These are phyloP conservation scores for Stenogyne calaminthoides DNA, from an alignment of 305 asterid genomes.

Conservation along the genomic window DNA sequence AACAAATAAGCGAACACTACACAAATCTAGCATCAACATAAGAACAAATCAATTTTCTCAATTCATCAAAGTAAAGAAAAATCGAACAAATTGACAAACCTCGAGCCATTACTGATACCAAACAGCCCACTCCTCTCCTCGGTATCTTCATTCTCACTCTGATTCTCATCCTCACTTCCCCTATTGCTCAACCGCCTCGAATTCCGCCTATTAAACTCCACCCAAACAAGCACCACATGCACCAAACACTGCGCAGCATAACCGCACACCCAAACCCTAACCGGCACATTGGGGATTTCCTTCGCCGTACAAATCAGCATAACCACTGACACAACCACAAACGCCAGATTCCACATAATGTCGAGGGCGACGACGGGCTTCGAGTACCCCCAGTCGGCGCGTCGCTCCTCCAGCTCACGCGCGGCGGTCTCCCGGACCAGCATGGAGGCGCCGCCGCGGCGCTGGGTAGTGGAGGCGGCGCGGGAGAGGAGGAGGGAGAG, in stretches of 20 bases:
- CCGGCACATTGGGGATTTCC: slow-evolving; percentile 72
- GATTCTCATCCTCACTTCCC: slow-evolving; percentile 44
- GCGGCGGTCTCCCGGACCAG: slow-evolving; percentile 93
- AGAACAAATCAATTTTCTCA: not conserved
- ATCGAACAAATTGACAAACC: slow-evolving; percentile 41
- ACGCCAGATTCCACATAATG: slow-evolving; percentile 83
- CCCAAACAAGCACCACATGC: slow-evolving; percentile 80
- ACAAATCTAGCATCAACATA: slow-evolving; percentile 1
- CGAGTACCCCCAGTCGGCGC: slow-evolving; percentile 96
- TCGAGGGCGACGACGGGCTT: slow-evolving; percentile 91
- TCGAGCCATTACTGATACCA: slow-evolving; percentile 40
- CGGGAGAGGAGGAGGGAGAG: slow-evolving; percentile 73
- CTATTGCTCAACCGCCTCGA: slow-evolving; percentile 29
- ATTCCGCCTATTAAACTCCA: slow-evolving; percentile 68
- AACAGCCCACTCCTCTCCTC: slow-evolving; percentile 40
- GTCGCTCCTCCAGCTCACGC: slow-evolving; percentile 94
- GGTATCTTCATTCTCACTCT: slow-evolving; percentile 43
- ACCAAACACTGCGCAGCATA: slow-evolving; percentile 86
- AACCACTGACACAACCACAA: slow-evolving; percentile 68
- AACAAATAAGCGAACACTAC: not conserved
- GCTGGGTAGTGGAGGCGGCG: slow-evolving; percentile 62
- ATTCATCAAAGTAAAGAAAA: not conserved
- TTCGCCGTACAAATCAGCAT: slow-evolving; percentile 53
- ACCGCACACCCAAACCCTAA: slow-evolving; percentile 94
- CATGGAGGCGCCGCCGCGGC: slow-evolving; percentile 75